These are phyloP conservation scores for Ballota nigra DNA, from an alignment of 257 asterid genomes.

Conservation along the genomic window DNA sequence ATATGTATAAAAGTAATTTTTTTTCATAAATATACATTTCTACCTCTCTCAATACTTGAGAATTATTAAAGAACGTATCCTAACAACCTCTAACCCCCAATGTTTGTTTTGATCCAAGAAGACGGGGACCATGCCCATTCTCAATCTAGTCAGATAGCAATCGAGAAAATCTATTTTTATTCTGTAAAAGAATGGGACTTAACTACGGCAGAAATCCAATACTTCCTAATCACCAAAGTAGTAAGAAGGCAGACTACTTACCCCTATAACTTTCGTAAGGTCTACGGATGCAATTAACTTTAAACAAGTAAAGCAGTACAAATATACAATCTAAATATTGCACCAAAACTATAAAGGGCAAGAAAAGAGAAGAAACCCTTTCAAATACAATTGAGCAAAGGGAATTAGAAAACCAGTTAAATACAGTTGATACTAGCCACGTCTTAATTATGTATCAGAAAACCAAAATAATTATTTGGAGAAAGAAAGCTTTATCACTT, in stretches of 20 bases:
- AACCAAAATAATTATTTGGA: too few species aligned
- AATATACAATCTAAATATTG: neutral
- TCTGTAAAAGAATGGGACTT: neutral
- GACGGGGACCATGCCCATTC: too few species aligned
- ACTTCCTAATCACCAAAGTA: neutral
- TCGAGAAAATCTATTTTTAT: neutral
- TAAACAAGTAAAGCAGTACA: neutral
- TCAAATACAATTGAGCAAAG: neutral
- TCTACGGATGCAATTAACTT: neutral
- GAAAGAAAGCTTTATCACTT: too few species aligned
- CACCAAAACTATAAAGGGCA: neutral
- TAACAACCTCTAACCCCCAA: too few species aligned
- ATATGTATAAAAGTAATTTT: too few species aligned
- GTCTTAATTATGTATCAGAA: constrained; percentile 4
- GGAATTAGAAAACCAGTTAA: neutral
- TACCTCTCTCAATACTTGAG: too few species aligned
- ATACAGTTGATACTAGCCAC: constrained; percentile 1
- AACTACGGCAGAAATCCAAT: neutral
- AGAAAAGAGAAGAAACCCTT: neutral
- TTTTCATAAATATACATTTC: too few species aligned
- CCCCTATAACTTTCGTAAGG: neutral
- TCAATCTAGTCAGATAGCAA: neutral
- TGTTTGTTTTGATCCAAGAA: too few species aligned
- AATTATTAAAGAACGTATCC: too few species aligned
- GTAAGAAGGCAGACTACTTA: neutral